These are phyloP conservation scores for Prunus yedoensis DNA, from an alignment of 331 rosid species.

Conservation along the genomic window DNA sequence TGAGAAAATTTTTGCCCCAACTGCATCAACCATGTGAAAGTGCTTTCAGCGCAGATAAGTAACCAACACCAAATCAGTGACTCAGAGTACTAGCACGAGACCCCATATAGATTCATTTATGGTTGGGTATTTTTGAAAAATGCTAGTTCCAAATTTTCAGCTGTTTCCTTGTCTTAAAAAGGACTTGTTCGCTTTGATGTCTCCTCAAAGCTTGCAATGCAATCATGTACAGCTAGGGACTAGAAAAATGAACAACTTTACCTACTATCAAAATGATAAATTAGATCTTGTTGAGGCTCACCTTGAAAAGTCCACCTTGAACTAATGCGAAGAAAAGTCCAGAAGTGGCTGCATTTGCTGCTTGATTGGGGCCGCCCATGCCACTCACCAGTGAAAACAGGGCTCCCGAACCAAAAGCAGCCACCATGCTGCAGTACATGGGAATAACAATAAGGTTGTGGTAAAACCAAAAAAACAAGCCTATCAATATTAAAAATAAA, in stretches of 20 bases:
- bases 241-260: background rate
- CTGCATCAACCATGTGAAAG: constrained; percentile 46
- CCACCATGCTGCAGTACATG: constrained; percentile 71
- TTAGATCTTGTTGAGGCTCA: constrained; percentile 32
- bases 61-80: background rate
- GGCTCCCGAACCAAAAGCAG: constrained; percentile 98
- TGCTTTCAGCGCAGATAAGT: background rate
- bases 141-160: background rate
- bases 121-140: background rate
- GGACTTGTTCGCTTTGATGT: background rate
- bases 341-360: constrained; percentile 71
- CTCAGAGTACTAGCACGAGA: constrained; percentile 8
- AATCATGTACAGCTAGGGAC: constrained; percentile 6
- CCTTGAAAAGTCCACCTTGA: constrained; percentile 98
- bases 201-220: background rate
- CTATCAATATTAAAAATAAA: background rate
- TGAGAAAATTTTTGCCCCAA: constrained; percentile 81
- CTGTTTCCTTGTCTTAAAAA: background rate
- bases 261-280: constrained; percentile 8
- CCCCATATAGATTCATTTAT: constrained; percentile 30
- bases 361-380: constrained; percentile 90
- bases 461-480: constrained; percentile 4
- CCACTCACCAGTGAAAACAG: constrained; percentile 93
- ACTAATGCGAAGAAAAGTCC: constrained; percentile 93
- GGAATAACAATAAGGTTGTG: constrained; percentile 1